A percentile compares a stretch with the other conserved stretches of the same genome.
These are phyloP conservation scores for Nicotiana otophora DNA, from an alignment of 257 asterid genomes.

Conservation along the genomic window DNA sequence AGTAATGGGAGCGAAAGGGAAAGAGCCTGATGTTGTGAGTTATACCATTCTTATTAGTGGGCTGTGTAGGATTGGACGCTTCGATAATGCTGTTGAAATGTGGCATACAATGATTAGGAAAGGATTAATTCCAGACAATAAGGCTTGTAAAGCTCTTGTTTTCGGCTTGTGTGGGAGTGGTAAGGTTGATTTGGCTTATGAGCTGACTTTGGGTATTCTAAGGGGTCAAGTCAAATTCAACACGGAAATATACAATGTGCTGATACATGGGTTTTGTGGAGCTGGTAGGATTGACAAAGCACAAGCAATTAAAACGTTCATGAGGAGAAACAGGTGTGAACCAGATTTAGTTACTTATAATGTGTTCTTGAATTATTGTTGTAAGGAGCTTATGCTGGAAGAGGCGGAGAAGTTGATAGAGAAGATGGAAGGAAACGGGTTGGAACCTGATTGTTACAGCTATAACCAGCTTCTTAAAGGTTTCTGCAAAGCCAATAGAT, in stretches of 20 bases:
- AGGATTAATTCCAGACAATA: constrained; percentile 56
- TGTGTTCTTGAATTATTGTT: constrained; percentile 65
- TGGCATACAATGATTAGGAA: constrained; percentile 69
- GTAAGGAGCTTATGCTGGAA: constrained; percentile 59
- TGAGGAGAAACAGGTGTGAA: constrained; percentile 81
- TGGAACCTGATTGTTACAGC: constrained; percentile 70
- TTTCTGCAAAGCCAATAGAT: constrained; percentile 70
- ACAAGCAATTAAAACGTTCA: constrained; percentile 59
- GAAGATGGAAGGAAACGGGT: constrained; percentile 62
- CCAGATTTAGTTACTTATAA: constrained; percentile 80
- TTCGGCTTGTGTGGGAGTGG: constrained; percentile 65
- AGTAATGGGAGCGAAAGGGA: constrained; percentile 65
- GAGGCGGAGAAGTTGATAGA: constrained; percentile 70
- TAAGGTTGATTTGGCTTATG: constrained; percentile 96
- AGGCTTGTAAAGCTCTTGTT: constrained; percentile 84
- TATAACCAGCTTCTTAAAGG: constrained; percentile 83
- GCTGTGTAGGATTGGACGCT: constrained; percentile 49
- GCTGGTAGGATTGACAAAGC: constrained; percentile 88
- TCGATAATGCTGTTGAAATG: constrained; percentile 55
- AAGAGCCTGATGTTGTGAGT: constrained; percentile 72
- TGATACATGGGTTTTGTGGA: constrained; percentile 77
- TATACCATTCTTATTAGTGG: constrained; percentile 68
- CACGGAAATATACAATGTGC: constrained; percentile 51
- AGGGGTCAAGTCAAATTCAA: constrained; percentile 63
- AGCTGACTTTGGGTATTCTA: constrained; percentile 75